Conservation (phyloP, 108 stramenopile genomes). For the Fistulifera solaris region DNA sequence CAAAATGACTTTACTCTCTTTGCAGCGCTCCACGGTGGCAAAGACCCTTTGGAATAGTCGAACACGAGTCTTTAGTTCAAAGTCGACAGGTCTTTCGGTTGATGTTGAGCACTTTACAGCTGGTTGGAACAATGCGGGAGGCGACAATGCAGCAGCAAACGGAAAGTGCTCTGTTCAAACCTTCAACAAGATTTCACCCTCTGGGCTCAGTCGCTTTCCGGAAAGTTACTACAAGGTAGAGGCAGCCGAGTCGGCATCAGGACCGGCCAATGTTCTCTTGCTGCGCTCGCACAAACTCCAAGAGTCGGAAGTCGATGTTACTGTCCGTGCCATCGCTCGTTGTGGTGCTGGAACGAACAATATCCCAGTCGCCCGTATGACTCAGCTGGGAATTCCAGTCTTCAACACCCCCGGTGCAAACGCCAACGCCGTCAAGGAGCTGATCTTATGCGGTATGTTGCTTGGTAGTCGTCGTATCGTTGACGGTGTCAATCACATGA, state of each 20-base stretch:
- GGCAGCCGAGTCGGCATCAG: constrained; percentile 25
- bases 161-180: constrained; percentile 48
- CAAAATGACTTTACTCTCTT: no score
- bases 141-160: no score
- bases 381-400: constrained; percentile 74
- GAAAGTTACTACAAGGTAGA: constrained; percentile 28
- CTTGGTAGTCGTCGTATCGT: constrained; percentile 50
- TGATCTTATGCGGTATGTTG: constrained; percentile 60
- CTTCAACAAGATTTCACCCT: constrained; percentile 63
- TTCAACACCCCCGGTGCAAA: constrained; percentile 88
- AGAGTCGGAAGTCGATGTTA: constrained; percentile 37
- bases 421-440: constrained; percentile 77
- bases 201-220: constrained; percentile 23
- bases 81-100: background rate
- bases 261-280: constrained; percentile 51
- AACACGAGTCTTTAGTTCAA: no score
- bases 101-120: constrained; percentile 7
- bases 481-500: constrained; percentile 66
- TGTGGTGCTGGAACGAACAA: constrained; percentile 81
- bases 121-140: constrained; percentile 6
- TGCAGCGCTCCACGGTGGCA: no score
- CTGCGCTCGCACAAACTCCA: constrained; percentile 61
- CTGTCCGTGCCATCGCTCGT: constrained; percentile 58
- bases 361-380: constrained; percentile 61
- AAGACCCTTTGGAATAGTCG: no score